Evolutionary conservation across 2,329 filamentous ascomycete genomes (phyloP).

Genomic region (Penicillium sp.): DNA sequence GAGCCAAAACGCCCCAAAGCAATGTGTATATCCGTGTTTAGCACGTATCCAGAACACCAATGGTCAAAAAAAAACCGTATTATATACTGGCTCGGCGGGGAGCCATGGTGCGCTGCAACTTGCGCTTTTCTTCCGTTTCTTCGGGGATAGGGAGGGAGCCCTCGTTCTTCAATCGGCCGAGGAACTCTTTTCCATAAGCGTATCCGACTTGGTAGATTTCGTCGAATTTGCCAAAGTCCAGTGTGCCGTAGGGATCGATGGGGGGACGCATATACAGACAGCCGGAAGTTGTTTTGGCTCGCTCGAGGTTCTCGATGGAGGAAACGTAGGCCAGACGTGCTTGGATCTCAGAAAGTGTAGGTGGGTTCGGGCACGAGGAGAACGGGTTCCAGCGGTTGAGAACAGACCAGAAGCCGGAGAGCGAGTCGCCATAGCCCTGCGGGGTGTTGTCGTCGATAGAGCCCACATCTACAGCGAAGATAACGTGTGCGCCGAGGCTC

Average conservation of each 20-base stretch:
- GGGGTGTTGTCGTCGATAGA: conserved; percentile 87
- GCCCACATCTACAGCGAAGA: conserved; percentile 94
- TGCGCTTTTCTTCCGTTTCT: conserved; percentile 74
- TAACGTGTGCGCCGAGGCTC: conserved; percentile 82
- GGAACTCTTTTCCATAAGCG: conserved; percentile 74
- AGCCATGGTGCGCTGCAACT: conserved; percentile 73
- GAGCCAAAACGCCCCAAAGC: too few relatives aligned
- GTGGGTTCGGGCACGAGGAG: conserved; percentile 81
- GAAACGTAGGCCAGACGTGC: conserved; percentile 91
- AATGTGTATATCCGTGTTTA: too few relatives aligned
- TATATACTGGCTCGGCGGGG: conserved; percentile 71
- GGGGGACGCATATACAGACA: conserved; percentile 97
- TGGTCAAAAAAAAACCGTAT: too few relatives aligned
- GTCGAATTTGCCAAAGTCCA: conserved; percentile 97
- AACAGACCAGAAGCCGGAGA: conserved; percentile 93
- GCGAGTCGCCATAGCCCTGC: conserved; percentile 86
- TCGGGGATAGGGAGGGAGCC: conserved; percentile 69
- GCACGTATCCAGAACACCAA: too few relatives aligned
- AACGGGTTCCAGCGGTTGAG: conserved; percentile 97
- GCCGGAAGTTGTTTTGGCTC: conserved; percentile 84
- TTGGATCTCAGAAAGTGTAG: conserved; percentile 93
- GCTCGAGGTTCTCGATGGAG: conserved; percentile 87
- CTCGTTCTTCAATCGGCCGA: conserved; percentile 72
- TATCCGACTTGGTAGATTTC: conserved; percentile 93
- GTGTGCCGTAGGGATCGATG: conserved; percentile 85